phyloP scores from a whole-genome alignment of 345 rosid species.

The Eucalyptus camaldulensis region DNA sequence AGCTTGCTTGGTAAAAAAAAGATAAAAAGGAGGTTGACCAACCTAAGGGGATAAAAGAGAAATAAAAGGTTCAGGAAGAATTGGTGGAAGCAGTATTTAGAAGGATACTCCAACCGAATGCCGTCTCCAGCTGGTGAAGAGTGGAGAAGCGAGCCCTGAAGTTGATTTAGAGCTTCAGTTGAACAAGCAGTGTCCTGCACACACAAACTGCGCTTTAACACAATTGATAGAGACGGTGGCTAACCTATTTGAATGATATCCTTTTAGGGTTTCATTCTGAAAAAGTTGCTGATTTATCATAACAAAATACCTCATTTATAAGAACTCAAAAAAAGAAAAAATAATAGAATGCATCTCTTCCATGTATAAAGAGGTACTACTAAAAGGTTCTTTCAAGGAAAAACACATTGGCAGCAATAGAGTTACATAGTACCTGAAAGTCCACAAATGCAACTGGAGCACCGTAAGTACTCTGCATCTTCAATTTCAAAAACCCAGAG shows the following conservation, averaged over 20 bases:
- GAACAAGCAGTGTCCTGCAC: slow-evolving; percentile 66
- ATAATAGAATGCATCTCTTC: background rate
- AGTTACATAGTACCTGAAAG: slow-evolving; percentile 45
- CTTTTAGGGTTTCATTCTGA: background rate
- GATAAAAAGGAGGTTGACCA: background rate
- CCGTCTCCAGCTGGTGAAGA: slow-evolving; percentile 66
- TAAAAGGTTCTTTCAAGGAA: background rate
- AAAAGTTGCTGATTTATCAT: background rate
- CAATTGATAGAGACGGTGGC: background rate
- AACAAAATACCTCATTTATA: background rate
- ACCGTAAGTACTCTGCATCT: slow-evolving; percentile 76
- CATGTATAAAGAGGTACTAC: background rate
- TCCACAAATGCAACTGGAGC: slow-evolving; percentile 87
- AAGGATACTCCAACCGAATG: slow-evolving; percentile 88
- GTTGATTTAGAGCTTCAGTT: slow-evolving; percentile 53
- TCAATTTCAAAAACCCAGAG: slow-evolving; percentile 76
- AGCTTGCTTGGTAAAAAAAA: background rate
- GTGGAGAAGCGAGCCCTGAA: slow-evolving; percentile 66
- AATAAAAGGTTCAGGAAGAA: background rate
- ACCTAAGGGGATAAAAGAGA: background rate
- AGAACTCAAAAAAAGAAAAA: background rate
- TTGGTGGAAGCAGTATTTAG: background rate
- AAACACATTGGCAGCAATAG: background rate
- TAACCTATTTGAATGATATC: background rate
- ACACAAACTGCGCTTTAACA: background rate